Percentiles rank a stretch among this genome's conserved stretches.
Evolutionary conservation across 2,329 filamentous ascomycete genomes (phyloP).

Genomic region (Didymella sp.): DNA sequence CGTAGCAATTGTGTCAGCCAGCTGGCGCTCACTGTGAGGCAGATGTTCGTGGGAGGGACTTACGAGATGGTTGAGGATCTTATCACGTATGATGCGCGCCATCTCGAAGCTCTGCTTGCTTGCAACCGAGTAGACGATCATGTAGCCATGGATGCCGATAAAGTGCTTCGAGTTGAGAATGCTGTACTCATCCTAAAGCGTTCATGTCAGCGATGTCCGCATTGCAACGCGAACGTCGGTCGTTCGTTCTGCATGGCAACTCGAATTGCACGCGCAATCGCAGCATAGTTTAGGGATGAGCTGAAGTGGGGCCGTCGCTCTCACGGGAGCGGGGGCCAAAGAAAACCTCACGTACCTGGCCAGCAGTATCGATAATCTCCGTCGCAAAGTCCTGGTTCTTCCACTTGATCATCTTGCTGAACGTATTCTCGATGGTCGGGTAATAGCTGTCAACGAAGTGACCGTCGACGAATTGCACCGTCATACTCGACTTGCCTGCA

Average conservation of each 20-base stretch:
- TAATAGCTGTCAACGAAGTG: conserved; percentile 99
- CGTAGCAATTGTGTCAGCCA: conserved; percentile 3
- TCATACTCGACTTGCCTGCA: conserved; percentile 93
- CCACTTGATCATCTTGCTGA: conserved; percentile 92
- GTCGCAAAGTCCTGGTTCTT: conserved; percentile 93
- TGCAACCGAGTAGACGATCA: conserved; percentile 97
- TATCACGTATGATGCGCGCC: conserved; percentile 93
- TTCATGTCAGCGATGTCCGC: conserved; percentile 31
- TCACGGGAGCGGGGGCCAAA: conserved; percentile 22
- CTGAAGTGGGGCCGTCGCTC: conserved; percentile 25
- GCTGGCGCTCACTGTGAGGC: not conserved
- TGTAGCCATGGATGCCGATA: conserved; percentile 98
- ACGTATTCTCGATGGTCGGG: conserved; percentile 98
- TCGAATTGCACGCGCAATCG: not conserved
- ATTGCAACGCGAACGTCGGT: not conserved
- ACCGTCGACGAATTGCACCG: conserved; percentile 95
- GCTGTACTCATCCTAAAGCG: conserved; percentile 87
- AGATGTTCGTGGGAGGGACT: conserved; percentile 42
- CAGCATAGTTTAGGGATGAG: conserved; percentile 10
- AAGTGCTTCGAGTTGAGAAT: conserved; percentile 99
- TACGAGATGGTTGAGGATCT: conserved; percentile 95
- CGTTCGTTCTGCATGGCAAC: not conserved
- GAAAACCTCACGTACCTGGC: conserved; percentile 69
- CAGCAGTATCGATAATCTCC: conserved; percentile 97
- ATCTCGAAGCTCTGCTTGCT: conserved; percentile 96